Evolutionary conservation across 2,329 filamentous ascomycete species (phyloP).

Genomic region (Hortaea werneckii): DNA sequence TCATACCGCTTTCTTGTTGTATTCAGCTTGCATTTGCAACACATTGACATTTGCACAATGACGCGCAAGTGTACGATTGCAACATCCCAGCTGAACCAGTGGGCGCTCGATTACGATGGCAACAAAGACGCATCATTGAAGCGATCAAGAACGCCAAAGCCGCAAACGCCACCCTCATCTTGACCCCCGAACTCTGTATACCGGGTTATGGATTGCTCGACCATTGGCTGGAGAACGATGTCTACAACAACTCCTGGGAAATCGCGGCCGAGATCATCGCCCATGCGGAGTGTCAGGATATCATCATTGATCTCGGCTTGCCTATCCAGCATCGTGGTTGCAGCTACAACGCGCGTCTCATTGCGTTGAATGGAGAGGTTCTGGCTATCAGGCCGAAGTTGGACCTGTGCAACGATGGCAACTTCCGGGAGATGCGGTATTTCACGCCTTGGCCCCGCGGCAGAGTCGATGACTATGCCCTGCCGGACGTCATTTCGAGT

Average conservation of each 20-base stretch:
- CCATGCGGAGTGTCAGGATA: conserved; percentile 52
- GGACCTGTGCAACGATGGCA: conserved; percentile 61
- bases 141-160: conserved; percentile 51
- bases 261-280: conserved; percentile 51
- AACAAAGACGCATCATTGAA: conserved; percentile 54
- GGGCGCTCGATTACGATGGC: conserved; percentile 51
- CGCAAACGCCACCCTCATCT: conserved; percentile 50
- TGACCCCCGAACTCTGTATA: conserved; percentile 39
- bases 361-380: conserved; percentile 56
- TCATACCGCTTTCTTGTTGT: no score
- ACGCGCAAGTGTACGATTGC: conserved; percentile 29
- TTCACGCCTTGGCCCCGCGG: conserved; percentile 55
- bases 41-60: conserved; percentile 9
- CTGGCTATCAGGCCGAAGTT: conserved; percentile 64
- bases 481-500: conserved; percentile 50
- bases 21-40: no score
- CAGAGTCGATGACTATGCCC: conserved; percentile 53
- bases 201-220: conserved; percentile 60
- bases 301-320: conserved; percentile 45
- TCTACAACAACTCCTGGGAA: conserved; percentile 44
- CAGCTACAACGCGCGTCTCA: conserved; percentile 57
- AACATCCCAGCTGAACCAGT: conserved; percentile 36
- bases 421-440: conserved; percentile 38
- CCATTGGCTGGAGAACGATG: conserved; percentile 43
- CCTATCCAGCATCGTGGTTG: conserved; percentile 53